Percentiles rank a stretch among this genome's conserved stretches.
Conservation (phyloP, 2,329 filamentous ascomycete species). For the Cordyceps fumosorosea region DNA sequence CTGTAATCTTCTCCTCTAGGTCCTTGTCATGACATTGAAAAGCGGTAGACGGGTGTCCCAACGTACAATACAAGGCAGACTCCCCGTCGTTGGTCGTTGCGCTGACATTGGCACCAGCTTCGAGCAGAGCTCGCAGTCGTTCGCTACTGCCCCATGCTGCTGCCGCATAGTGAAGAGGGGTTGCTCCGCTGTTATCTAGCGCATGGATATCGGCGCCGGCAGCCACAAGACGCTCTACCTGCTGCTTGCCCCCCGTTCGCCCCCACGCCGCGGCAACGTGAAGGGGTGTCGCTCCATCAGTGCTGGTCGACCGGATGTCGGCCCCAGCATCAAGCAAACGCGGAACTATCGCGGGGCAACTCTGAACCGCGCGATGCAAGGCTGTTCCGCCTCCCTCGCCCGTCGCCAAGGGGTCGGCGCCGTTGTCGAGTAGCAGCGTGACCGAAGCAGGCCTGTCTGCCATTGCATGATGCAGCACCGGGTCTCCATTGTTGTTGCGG, state of each 20-base stretch:
- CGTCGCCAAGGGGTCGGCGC: background rate
- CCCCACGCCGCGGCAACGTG: background rate
- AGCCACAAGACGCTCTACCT: background rate
- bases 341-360: background rate
- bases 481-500: background rate
- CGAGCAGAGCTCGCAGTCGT: background rate
- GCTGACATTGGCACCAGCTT: background rate
- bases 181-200: background rate
- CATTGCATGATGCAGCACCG: background rate
- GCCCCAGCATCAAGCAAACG: background rate
- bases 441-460: background rate
- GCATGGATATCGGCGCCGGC: background rate
- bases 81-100: background rate
- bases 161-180: background rate
- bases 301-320: background rate
- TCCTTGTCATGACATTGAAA: background rate
- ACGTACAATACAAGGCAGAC: background rate
- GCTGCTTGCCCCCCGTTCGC: background rate
- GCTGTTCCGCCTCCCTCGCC: background rate
- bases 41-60: background rate
- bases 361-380: background rate
- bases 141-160: background rate
- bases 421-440: background rate
- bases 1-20: background rate
- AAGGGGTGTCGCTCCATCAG: background rate